These are phyloP conservation scores for Chaetoceros tenuissimus DNA, from an alignment of 108 stramenopile genomes.

Conservation along the genomic window DNA sequence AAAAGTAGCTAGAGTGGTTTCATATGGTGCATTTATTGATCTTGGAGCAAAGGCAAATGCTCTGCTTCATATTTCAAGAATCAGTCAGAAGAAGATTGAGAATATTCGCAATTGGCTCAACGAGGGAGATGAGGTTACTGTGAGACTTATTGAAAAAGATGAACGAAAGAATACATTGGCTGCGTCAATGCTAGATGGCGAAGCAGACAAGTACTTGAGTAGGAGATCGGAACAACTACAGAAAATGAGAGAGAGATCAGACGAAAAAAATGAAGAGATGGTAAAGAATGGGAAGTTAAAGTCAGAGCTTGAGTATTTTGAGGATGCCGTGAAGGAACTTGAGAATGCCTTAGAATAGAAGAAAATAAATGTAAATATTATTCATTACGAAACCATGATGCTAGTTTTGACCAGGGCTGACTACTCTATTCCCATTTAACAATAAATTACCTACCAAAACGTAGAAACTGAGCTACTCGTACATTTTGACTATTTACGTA, in stretches of 20 bases:
- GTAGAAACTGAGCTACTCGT: too few relatives aligned
- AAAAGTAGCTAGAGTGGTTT: constrained; percentile 14
- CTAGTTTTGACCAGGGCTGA: too few relatives aligned
- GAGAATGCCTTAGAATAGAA: constrained; percentile 18
- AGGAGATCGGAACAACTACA: constrained; percentile 14
- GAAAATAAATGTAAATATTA: too few relatives aligned
- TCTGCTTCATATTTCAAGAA: constrained; percentile 28
- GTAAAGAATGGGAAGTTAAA: constrained; percentile 24
- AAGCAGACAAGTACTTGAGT: constrained; percentile 27
- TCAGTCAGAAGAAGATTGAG: constrained; percentile 23
- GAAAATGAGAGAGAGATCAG: constrained; percentile 3
- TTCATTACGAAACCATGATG: too few relatives aligned
- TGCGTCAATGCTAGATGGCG: constrained; percentile 29
- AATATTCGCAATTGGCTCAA: constrained; percentile 32
- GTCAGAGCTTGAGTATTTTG: constrained; percentile 26
- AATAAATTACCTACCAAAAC: too few relatives aligned
- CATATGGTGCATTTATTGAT: constrained; percentile 33
- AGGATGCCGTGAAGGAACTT: constrained; percentile 24
- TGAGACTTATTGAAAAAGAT: constrained; percentile 28
- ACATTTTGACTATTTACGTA: too few relatives aligned
- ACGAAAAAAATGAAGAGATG: constrained; percentile 11
- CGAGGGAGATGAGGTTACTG: constrained; percentile 28
- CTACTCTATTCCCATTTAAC: too few relatives aligned
- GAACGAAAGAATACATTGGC: constrained; percentile 24
- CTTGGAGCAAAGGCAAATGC: constrained; percentile 22